Conservation (phyloP, 2,329 filamentous ascomycete genomes). For the Aureobasidium sp. region DNA sequence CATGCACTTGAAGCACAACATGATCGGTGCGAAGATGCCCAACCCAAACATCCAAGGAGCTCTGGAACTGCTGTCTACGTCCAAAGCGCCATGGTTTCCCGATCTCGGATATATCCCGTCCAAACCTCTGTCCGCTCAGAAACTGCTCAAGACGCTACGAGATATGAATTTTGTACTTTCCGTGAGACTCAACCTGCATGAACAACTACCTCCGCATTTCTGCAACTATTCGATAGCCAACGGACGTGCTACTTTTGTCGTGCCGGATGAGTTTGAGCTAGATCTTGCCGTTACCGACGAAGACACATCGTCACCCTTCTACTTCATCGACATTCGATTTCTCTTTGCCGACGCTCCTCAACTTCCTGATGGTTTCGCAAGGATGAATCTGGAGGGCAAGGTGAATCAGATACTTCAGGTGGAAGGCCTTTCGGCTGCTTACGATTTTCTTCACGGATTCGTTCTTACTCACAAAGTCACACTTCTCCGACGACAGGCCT, state of each 20-base stretch:
- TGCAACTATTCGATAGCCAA: slow-evolving; percentile 69
- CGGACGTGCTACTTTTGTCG: slow-evolving; percentile 83
- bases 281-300: slow-evolving; percentile 88
- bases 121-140: slow-evolving; percentile 61
- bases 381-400: slow-evolving; percentile 59
- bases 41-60: slow-evolving; percentile 90
- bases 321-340: slow-evolving; percentile 88
- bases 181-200: slow-evolving; percentile 75
- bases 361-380: slow-evolving; percentile 55
- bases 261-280: slow-evolving; percentile 81
- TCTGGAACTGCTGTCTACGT: slow-evolving; percentile 73
- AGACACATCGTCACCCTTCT: slow-evolving; percentile 75
- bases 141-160: slow-evolving; percentile 66
- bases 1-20: slow-evolving; percentile 60
- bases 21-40: slow-evolving; percentile 67
- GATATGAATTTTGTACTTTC: slow-evolving; percentile 79
- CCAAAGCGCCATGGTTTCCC: slow-evolving; percentile 70
- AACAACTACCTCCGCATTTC: slow-evolving; percentile 73
- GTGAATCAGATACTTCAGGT: slow-evolving; percentile 64
- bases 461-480: slow-evolving; percentile 85
- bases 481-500: slow-evolving; percentile 70
- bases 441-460: slow-evolving; percentile 79
- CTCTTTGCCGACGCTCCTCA: slow-evolving; percentile 63
- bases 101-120: slow-evolving; percentile 74
- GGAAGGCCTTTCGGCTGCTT: slow-evolving; percentile 71